Percentiles rank a stretch among this genome's conserved stretches.
phyloP scores from a whole-genome alignment of 805 yeast species.

The Teunomyces tritomae region DNA sequence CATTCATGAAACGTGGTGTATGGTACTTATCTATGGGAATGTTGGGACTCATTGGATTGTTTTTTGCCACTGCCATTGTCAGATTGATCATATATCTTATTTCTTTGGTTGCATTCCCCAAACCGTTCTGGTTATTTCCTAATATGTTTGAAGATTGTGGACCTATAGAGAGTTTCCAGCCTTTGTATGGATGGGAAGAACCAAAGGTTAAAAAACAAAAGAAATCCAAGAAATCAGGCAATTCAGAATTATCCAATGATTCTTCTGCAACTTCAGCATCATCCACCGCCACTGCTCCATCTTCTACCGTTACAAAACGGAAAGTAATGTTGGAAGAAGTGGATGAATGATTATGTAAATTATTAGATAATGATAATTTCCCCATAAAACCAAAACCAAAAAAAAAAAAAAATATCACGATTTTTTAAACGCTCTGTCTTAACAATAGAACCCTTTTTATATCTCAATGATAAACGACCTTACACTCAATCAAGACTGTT shows the following conservation, averaged over 20 bases:
- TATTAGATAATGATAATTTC: neutral
- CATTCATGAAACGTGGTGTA: slow-evolving; percentile 81
- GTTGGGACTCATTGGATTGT: slow-evolving; percentile 68
- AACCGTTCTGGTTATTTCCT: slow-evolving; percentile 96
- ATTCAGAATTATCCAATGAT: neutral
- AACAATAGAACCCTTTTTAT: neutral
- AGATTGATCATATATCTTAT: slow-evolving; percentile 68
- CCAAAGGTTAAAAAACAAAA: slow-evolving; percentile 26
- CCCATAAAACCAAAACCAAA: neutral
- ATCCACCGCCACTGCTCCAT: slow-evolving; percentile 14
- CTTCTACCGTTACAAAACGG: slow-evolving; percentile 23
- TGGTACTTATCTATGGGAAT: slow-evolving; percentile 84
- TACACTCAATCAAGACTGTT: slow-evolving; percentile 42
- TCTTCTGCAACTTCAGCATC: slow-evolving; percentile 4
- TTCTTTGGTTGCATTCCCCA: slow-evolving; percentile 55
- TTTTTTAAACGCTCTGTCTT: too few species aligned
- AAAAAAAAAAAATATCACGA: too few species aligned
- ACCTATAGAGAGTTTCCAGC: slow-evolving; percentile 85
- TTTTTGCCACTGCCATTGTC: slow-evolving; percentile 76
- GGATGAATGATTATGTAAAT: slow-evolving; percentile 20
- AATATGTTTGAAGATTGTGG: slow-evolving; percentile 95
- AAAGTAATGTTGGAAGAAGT: slow-evolving; percentile 42
- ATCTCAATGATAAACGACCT: slow-evolving; percentile 30
- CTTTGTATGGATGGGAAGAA: slow-evolving; percentile 81
- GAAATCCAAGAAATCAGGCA: slow-evolving; percentile 10